These are phyloP conservation scores for Claviceps spartinae DNA, from an alignment of 2,329 filamentous ascomycete species.

Conservation along the genomic window DNA sequence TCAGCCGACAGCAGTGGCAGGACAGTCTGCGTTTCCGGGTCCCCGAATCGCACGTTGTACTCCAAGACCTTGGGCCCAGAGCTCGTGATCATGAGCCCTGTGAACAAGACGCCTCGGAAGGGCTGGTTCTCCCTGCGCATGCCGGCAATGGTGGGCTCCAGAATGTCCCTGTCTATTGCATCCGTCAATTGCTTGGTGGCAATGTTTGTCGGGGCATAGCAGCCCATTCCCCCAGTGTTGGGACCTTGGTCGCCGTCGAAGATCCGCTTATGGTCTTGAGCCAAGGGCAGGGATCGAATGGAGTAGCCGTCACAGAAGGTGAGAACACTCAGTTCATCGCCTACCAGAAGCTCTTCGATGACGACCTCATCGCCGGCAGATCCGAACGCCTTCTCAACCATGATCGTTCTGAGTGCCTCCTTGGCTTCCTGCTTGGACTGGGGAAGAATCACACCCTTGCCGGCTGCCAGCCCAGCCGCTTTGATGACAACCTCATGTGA, in stretches of 20 bases:
- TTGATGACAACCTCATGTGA: constrained; percentile 79
- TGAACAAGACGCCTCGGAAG: constrained; percentile 67
- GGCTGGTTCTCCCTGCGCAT: constrained; percentile 70
- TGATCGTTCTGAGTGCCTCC: constrained; percentile 71
- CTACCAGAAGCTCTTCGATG: constrained; percentile 84
- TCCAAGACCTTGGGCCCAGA: constrained; percentile 71
- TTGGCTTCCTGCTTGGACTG: constrained; percentile 70
- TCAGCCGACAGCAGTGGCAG: constrained; percentile 63
- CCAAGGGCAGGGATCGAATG: constrained; percentile 71
- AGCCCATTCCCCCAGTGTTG: constrained; percentile 97
- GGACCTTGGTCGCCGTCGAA: constrained; percentile 81
- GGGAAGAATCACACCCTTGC: constrained; percentile 91
- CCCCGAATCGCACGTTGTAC: constrained; percentile 88
- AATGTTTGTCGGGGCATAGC: constrained; percentile 78
- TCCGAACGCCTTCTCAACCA: constrained; percentile 80
- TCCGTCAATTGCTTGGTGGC: constrained; percentile 63
- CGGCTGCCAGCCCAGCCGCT: constrained; percentile 78
- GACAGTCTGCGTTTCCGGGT: constrained; percentile 82
- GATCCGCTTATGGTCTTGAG: constrained; percentile 94
- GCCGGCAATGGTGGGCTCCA: constrained; percentile 77
- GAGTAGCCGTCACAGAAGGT: constrained; percentile 84
- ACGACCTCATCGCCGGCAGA: constrained; percentile 80
- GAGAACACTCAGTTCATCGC: constrained; percentile 83
- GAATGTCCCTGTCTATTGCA: constrained; percentile 63
- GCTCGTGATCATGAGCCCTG: constrained; percentile 81